Base-by-base conservation (phyloP, 225 moss, liverwort and hornwort genomes). In the Lunularia cruciata region DNA sequence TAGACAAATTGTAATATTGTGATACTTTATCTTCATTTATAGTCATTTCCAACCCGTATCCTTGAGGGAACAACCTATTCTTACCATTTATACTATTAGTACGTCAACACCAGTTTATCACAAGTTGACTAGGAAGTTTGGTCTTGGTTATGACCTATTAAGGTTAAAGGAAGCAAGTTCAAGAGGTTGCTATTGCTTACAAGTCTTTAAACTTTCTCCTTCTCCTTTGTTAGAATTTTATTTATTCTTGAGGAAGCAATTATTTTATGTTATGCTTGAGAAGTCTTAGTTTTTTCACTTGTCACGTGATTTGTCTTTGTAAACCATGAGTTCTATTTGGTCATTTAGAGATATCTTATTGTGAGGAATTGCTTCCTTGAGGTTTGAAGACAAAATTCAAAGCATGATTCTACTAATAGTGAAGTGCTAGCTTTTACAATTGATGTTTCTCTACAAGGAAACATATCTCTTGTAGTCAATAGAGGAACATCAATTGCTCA, bases 381-480 rank as follows among this genome's bases (percentile, higher is more conserved):
- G 32, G 18, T 27, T 5, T 61, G 22, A 60, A 12, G 61, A 53
- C 35, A 67, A n/a, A 66, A 62, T 31, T 39, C 14, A 59, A 63
- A 73, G 48, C 23, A n/a, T 20, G 26, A 68, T 72, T 58, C 31
- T 36, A 71, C 60, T 22, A 61, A 79, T 58, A 40, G 63, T 45
- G 20, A 49, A 56, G 77, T 74, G 31, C 55, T 77, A 5, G 88
- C 89, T 52, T 95, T 90, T 40, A 91, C 94, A 15, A 82, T 88
- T 8, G 83, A 89, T 30, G 91, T 92, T 47, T 83, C 94, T 39
- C 78, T 88, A 20, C 91, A 95, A 69, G 94, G 94, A 33, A 95
- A 95, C 74, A 74, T 95, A 36, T 81, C 82, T 64, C 85, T 95
- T 25, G 88, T 92, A 45, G 88, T 83, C 49, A 87, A 82, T 27